Conservation (phyloP, 495 filamentous ascomycete genomes). For the Chaetomium tenue region DNA sequence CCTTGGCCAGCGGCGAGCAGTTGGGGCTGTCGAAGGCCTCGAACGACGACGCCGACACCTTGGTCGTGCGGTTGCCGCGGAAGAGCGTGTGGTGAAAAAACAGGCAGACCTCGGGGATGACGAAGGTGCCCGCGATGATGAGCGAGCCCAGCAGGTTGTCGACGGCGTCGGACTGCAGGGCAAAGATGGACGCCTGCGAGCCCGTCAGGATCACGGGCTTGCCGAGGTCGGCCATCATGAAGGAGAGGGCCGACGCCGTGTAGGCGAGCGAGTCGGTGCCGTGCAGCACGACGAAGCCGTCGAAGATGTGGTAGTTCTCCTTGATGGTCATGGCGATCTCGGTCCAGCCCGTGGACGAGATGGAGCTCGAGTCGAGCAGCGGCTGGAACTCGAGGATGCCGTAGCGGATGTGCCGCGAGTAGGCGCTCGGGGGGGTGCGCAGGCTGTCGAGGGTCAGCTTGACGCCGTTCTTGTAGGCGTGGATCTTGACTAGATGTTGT, state of each 20-base stretch:
- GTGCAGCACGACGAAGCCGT: constrained; percentile 94
- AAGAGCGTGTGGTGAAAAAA: constrained; percentile 96
- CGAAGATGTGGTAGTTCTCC: constrained; percentile 85
- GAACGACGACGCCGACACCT: constrained; percentile 83
- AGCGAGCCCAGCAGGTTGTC: constrained; percentile 91
- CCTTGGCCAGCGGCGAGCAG: constrained; percentile 71
- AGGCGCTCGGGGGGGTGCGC: constrained; percentile 76
- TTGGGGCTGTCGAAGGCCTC: constrained; percentile 87
- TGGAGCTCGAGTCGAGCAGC: constrained; percentile 87
- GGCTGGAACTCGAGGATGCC: constrained; percentile 82
- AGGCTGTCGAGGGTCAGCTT: constrained; percentile 53
- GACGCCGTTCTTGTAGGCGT: constrained; percentile 43
- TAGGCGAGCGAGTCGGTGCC: constrained; percentile 93
- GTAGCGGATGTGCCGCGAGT: constrained; percentile 81
- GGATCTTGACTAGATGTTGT: constrained; percentile 34
- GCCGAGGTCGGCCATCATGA: constrained; percentile 89
- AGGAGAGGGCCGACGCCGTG: constrained; percentile 86
- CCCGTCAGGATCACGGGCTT: constrained; percentile 92
- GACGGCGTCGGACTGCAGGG: constrained; percentile 91
- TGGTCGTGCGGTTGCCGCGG: constrained; percentile 85
- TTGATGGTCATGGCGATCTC: constrained; percentile 70
- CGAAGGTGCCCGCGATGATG: constrained; percentile 93
- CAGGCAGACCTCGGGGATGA: constrained; percentile 92
- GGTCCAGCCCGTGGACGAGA: constrained; percentile 86
- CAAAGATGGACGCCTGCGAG: constrained; percentile 88